Evolutionary conservation across 2,329 filamentous ascomycete species (phyloP), one percentile per base, ranked within the genome.

Genomic region (Stemphylium lycopersici): DNA sequence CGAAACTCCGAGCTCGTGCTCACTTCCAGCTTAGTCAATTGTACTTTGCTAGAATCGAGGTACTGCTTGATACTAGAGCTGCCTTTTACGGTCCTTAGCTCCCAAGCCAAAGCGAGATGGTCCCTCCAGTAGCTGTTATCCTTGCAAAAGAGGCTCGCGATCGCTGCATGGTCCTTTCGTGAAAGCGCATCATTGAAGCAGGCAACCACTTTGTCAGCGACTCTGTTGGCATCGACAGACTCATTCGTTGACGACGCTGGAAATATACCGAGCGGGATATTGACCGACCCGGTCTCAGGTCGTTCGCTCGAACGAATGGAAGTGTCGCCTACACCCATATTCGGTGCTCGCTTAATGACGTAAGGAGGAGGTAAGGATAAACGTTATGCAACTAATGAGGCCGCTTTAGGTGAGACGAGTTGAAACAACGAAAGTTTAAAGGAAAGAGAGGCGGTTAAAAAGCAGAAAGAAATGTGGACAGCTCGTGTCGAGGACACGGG

Each of bases 41-140:
- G 60, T 22, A 76, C 71, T 55, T 62, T 79, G 32, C 59, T 67
- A 7, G 52, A 50, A 16, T 60, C 59, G 70, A 72, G 65, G 44
- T 46, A 66, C 36, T 39, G 84, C 80, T 26, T 74, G 75, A 44
- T 77, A 59, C 41, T 70, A 66, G 11, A 80, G 79, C 58, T 81
- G 79, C 67, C 69, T 44, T 72, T 69, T n/a, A 83, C 62, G 0
- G 84, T 87, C 32, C 78, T 81, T 20, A 85, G 77, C 31, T 83
- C 79, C 80, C 83, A 86, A 0, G 81, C 80, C 8, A 87, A 64
- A 6, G 76, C 80, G 3, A 87, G 77, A 48, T 86, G 81, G 62
- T 87, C 85, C 33, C 84, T 77, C 83, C 83, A 87, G 65, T 81
- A 85, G 18, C 80, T 76, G 33, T 81, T 77, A 36, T 81, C 76